Conservation (phyloP, 805 yeast genomes). For the Candida takata region DNA sequence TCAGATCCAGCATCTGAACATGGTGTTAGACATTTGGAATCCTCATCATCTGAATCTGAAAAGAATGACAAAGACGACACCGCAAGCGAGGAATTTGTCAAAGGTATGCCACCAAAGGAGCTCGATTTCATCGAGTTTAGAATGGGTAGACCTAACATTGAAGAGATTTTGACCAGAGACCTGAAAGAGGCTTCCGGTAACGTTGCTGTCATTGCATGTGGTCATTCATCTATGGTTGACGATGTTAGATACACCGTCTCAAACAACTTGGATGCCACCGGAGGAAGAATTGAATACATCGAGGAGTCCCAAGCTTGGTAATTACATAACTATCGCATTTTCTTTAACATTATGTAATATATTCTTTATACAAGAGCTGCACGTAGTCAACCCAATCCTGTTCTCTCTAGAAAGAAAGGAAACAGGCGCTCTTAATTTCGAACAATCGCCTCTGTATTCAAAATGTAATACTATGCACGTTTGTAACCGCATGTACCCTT, state of each 20-base stretch:
- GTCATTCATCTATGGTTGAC: constrained; percentile 49
- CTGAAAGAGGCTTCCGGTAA: constrained; percentile 30
- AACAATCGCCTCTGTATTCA: no score
- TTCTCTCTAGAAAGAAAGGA: no score
- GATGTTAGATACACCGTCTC: constrained; percentile 38
- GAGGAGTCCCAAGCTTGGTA: constrained; percentile 59
- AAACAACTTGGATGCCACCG: constrained; percentile 23
- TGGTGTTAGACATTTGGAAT: constrained; percentile 4
- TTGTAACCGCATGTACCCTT: no score
- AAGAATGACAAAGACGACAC: constrained; percentile 1
- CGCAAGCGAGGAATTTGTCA: neutral
- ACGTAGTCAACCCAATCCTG: no score
- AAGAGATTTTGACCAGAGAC: constrained; percentile 30
- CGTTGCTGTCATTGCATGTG: constrained; percentile 48
- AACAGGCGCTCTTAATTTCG: no score
- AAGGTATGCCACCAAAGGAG: constrained; percentile 8
- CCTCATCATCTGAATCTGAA: constrained; percentile 6
- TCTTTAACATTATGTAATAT: neutral
- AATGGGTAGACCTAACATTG: constrained; percentile 40
- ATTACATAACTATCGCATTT: constrained; percentile 1
- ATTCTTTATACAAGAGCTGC: neutral
- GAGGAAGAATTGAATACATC: constrained; percentile 43
- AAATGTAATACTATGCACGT: no score
- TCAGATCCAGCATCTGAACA: constrained; percentile 17
- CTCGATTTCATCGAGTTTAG: constrained; percentile 30